These are phyloP conservation scores for Posidonia australis DNA, from an alignment of 106 monocot genomes.

Conservation along the genomic window DNA sequence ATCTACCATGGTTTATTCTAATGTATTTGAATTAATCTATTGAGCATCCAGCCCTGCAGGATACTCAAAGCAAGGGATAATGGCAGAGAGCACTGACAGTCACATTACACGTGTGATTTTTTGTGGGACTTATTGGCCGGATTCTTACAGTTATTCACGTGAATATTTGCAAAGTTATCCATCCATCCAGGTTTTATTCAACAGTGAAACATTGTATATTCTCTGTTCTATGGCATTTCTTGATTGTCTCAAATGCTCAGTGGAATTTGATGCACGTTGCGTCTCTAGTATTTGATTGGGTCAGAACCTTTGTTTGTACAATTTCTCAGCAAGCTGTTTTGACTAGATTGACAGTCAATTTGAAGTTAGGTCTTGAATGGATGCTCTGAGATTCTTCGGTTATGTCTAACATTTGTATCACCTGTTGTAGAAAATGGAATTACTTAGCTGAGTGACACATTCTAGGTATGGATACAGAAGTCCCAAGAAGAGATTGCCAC, in stretches of 20 bases:
- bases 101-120: slow-evolving; percentile 54
- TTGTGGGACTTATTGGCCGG: slow-evolving; percentile 45
- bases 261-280: not conserved
- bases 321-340: not conserved
- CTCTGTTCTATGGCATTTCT: not conserved
- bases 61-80: slow-evolving; percentile 5
- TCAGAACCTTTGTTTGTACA: not conserved
- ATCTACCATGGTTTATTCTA: too few relatives aligned
- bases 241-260: not conserved
- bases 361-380: too few relatives aligned
- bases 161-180: slow-evolving; percentile 60
- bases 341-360: too few relatives aligned
- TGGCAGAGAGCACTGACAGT: slow-evolving; percentile 13
- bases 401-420: too few relatives aligned
- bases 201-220: not conserved
- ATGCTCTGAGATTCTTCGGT: too few relatives aligned
- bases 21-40: not conserved
- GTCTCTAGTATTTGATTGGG: too few relatives aligned
- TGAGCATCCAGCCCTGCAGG: not conserved
- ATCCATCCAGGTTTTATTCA: slow-evolving; percentile 48
- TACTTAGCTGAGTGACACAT: too few relatives aligned
- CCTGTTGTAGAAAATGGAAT: too few relatives aligned
- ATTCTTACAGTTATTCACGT: slow-evolving; percentile 50
- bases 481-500: too few relatives aligned
- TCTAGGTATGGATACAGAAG: too few relatives aligned